Base-by-base conservation (phyloP, 345 rosid species). In the Citrus cavaleriei region DNA sequence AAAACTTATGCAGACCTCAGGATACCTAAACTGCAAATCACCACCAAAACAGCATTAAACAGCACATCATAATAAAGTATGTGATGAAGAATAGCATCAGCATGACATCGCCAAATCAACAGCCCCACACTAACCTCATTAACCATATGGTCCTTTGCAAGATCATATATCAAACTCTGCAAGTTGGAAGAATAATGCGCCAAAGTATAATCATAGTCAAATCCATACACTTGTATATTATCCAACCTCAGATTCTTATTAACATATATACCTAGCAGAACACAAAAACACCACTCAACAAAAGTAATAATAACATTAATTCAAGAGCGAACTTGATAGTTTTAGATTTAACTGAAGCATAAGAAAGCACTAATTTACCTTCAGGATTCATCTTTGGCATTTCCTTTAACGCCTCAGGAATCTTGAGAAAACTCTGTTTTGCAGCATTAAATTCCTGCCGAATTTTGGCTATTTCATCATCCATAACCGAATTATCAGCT, bases 181-280 rank as follows among this genome's bases (percentile, higher is more conserved):
- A 96, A 87, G 67, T 89, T 79, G 75, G 95, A 64, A 0, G 97
- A 89, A 89, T 96, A 95, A 84, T 91, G 98, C 2, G 97, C 98
- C 89, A 96, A 73, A 0, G 99, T 93, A 79, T 93, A 96, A 83
- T 96, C 99, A 74, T 96, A 96, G 82, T 96, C 97, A 34, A 96
- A 96, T 76, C 97, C 99, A 78, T 96, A 96, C 19, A 96, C 97
- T 82, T 92, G 98, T 63, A 96, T 75, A 65, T 82, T 85, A 77
- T 96, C 96, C 90, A 96, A 78, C 78, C 96, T 89, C 80, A 95
- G 82, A 82, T 94, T 93, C 93, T 87, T 96, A 84, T 92, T 92
- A 63, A 93, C 98, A 85, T 91, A 92, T 61, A 95, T 91, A 59
- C 97, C 99, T 95, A 80, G 34, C 51, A 65, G 46, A 42, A 78